Evolutionary conservation across 2,329 filamentous ascomycete species (phyloP).

Genomic region (Sporothrix pseudoabietina): DNA sequence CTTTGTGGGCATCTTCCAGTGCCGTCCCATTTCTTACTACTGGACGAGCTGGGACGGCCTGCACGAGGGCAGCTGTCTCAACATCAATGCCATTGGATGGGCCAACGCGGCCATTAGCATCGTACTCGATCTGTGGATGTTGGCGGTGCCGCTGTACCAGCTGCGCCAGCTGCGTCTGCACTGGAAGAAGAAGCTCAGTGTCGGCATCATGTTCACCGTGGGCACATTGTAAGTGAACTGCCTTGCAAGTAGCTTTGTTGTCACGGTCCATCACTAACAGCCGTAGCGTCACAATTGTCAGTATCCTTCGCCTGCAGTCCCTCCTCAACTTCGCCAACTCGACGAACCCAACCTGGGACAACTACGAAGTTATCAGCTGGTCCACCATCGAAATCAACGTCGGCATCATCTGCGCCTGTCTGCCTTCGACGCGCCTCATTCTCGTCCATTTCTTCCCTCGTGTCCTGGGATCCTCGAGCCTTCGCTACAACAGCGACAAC

Average conservation of each 20-base stretch:
- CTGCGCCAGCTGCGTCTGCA: conserved; percentile 46
- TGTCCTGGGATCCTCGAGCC: conserved; percentile 30
- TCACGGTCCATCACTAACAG: neutral
- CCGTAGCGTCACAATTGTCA: conserved; percentile 42
- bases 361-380: conserved; percentile 41
- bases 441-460: conserved; percentile 39
- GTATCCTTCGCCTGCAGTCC: conserved; percentile 39
- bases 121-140: conserved; percentile 54
- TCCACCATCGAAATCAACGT: conserved; percentile 44
- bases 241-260: neutral
- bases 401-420: conserved; percentile 43
- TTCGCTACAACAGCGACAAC: conserved; percentile 28
- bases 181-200: conserved; percentile 53
- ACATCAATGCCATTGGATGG: conserved; percentile 54
- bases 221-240: conserved; percentile 43
- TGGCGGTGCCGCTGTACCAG: conserved; percentile 54
- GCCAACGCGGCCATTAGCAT: conserved; percentile 58
- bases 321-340: conserved; percentile 40
- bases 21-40: conserved; percentile 53
- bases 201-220: conserved; percentile 52
- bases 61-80: conserved; percentile 51
- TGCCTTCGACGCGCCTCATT: conserved; percentile 41
- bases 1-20: conserved; percentile 53
- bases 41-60: conserved; percentile 58
- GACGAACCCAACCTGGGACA: conserved; percentile 41